phyloP scores from a whole-genome alignment of 1,139 yeast genomes.

The Geotrichum klebahnii region DNA sequence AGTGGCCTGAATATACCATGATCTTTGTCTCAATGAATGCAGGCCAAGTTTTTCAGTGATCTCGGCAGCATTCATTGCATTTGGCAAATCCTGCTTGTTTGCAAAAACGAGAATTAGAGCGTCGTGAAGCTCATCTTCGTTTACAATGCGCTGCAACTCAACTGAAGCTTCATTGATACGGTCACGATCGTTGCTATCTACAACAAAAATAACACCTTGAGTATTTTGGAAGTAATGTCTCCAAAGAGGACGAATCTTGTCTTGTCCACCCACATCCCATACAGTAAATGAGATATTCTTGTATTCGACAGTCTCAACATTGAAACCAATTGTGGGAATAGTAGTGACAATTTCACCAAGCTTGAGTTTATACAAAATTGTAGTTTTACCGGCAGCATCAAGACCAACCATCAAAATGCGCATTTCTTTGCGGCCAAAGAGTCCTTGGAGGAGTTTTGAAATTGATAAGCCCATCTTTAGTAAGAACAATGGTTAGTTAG shows the following conservation, averaged over 20 bases:
- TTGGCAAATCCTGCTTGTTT: constrained; percentile 84
- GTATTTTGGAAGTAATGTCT: constrained; percentile 93
- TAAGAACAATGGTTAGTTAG: not conserved
- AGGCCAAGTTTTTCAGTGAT: constrained; percentile 80
- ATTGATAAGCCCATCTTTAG: constrained; percentile 47
- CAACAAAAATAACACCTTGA: constrained; percentile 87
- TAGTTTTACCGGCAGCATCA: constrained; percentile 93
- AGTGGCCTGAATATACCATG: constrained; percentile 86
- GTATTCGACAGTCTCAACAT: constrained; percentile 86
- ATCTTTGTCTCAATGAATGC: constrained; percentile 79
- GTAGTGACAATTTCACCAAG: constrained; percentile 69
- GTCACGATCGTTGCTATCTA: constrained; percentile 73
- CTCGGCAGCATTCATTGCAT: constrained; percentile 87
- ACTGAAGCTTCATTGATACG: constrained; percentile 74
- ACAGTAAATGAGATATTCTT: constrained; percentile 86
- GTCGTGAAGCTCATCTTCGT: constrained; percentile 74
- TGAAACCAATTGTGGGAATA: constrained; percentile 92
- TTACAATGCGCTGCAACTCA: constrained; percentile 71
- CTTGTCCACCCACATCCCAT: constrained; percentile 98
- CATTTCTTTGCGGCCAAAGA: constrained; percentile 47
- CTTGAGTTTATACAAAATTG: constrained; percentile 66
- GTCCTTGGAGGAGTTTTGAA: constrained; percentile 45
- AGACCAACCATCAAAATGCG: constrained; percentile 86
- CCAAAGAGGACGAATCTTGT: constrained; percentile 86
- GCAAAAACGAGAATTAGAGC: constrained; percentile 81